Percentiles rank a stretch among this genome's conserved stretches.
These are phyloP conservation scores for Cryptosporidium parvum DNA, from an alignment of 169 alveolate genomes.

Conservation along the genomic window DNA sequence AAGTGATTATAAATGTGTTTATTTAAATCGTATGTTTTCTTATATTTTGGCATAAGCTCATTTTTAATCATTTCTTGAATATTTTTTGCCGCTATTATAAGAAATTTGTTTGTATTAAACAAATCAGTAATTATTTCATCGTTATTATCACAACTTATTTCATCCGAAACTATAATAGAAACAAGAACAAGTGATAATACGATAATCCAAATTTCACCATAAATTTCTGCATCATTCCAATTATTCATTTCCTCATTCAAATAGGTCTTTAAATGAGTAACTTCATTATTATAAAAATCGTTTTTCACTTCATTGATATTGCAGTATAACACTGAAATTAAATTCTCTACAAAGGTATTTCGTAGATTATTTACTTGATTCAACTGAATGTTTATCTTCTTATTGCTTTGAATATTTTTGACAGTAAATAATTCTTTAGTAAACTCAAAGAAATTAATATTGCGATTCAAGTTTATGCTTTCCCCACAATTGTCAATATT, in stretches of 20 bases:
- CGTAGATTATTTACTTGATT: neutral
- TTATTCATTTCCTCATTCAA: conserved; percentile 16
- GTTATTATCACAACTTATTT: neutral
- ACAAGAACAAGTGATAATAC: conserved; percentile 9
- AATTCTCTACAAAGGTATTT: neutral
- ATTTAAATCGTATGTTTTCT: neutral
- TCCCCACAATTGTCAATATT: neutral
- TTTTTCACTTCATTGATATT: neutral
- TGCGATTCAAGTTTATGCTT: neutral
- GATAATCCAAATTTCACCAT: conserved; percentile 66
- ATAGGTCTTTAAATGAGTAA: neutral
- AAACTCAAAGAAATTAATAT: conserved; percentile 26
- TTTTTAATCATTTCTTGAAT: neutral
- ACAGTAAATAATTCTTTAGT: neutral
- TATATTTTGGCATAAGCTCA: neutral
- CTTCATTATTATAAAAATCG: neutral
- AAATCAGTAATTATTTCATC: neutral
- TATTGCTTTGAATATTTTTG: conserved; percentile 16
- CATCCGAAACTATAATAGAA: conserved; percentile 9
- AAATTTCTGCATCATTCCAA: conserved; percentile 16
- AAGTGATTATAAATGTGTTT: neutral
- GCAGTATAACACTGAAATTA: neutral
- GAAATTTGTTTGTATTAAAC: conserved; percentile 7
- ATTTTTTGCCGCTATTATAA: neutral
- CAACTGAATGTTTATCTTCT: conserved; percentile 28